These are phyloP conservation scores for Umbelopsis sp. DNA, from an alignment of 371 early-diverging fungal genomes.

Conservation along the genomic window DNA sequence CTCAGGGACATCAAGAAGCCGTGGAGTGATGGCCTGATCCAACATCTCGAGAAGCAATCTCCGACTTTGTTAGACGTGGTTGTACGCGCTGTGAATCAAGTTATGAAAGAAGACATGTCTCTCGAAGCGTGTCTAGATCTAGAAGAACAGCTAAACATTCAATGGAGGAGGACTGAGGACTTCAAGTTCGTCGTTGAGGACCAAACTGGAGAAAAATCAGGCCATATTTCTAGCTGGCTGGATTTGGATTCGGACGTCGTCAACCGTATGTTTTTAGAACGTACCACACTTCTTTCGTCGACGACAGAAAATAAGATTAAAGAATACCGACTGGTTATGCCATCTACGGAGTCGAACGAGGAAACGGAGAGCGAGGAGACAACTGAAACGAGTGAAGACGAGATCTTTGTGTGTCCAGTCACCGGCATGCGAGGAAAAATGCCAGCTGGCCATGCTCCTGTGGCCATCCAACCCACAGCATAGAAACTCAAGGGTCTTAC, in stretches of 20 bases:
- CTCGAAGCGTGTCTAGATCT: slow-evolving; percentile 25
- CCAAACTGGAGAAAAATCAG: background rate
- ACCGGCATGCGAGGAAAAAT: slow-evolving; percentile 18
- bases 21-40: slow-evolving; percentile 40
- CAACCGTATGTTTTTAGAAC: background rate
- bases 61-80: slow-evolving; percentile 34
- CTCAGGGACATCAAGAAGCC: slow-evolving; percentile 23
- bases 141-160: slow-evolving; percentile 35
- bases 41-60: slow-evolving; percentile 38
- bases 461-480: background rate
- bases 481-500: slow-evolving; percentile 8
- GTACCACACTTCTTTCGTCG: slow-evolving; percentile 8
- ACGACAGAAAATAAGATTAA: background rate
- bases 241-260: slow-evolving; percentile 27
- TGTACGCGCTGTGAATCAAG: slow-evolving; percentile 32
- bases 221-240: slow-evolving; percentile 17
- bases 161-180: slow-evolving; percentile 44
- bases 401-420: slow-evolving; percentile 27
- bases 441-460: slow-evolving; percentile 11
- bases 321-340: background rate
- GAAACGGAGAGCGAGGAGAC: slow-evolving; percentile 18
- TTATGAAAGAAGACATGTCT: slow-evolving; percentile 23
- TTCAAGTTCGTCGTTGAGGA: slow-evolving; percentile 22
- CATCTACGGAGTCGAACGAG: slow-evolving; percentile 18
- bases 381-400: background rate